phyloP scores from a whole-genome alignment of 768 basidiomycete genomes.

The Lanmaoa pseudosensibilis region DNA sequence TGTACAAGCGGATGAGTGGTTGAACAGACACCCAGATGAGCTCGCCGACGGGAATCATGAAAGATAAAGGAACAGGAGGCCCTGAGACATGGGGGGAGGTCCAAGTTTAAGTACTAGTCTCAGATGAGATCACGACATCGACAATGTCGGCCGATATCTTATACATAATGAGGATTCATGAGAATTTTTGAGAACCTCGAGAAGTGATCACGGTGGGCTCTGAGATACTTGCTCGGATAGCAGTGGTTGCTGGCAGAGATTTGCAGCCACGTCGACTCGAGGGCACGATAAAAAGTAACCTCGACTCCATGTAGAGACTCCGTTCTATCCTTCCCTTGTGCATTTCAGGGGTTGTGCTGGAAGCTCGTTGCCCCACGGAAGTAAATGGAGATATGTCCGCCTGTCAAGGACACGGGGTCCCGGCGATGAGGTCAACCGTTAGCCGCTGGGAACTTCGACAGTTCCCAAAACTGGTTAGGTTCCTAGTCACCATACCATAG shows the following conservation, averaged over 20 bases:
- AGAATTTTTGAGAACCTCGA: neutral
- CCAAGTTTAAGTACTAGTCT: constrained; percentile 3
- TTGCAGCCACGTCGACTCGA: neutral
- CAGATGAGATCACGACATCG: constrained; percentile 1
- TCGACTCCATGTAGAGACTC: neutral
- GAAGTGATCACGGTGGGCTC: too few relatives aligned
- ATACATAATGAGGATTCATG: neutral
- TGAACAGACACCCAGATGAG: constrained; percentile 64
- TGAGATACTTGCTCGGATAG: neutral
- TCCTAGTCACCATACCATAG: too few relatives aligned
- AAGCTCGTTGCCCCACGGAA: too few relatives aligned
- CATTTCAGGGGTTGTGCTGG: neutral
- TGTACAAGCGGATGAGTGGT: constrained; percentile 61
- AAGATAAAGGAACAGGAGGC: neutral
- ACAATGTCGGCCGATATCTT: neutral
- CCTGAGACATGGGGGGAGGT: neutral
- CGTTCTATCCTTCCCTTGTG: neutral
- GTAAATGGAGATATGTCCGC: neutral
- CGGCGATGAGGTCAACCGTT: neutral
- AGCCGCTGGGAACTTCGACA: too few relatives aligned
- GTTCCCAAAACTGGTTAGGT: too few relatives aligned
- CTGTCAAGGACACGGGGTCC: neutral
- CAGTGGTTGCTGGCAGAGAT: neutral
- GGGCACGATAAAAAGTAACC: neutral
- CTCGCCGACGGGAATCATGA: constrained; percentile 38